These are phyloP conservation scores for Phialemoniopsis sp. DNA, from an alignment of 2,329 filamentous ascomycete species.

Conservation along the genomic window DNA sequence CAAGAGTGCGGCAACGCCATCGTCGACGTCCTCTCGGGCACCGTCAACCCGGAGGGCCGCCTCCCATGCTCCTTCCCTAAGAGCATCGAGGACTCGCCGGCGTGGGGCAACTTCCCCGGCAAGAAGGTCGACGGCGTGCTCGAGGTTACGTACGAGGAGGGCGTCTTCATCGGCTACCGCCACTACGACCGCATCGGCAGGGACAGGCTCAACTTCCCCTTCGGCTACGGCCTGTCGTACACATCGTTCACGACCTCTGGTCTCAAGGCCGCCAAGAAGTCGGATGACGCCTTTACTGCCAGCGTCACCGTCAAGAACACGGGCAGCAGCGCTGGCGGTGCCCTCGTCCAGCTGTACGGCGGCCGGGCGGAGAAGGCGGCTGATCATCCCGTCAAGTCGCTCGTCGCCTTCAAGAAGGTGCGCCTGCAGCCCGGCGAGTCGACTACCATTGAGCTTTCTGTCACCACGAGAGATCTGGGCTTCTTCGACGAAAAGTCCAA, in stretches of 20 bases:
- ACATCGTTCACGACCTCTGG: constrained; percentile 54
- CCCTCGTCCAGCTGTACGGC: background rate
- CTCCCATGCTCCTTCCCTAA: constrained; percentile 55
- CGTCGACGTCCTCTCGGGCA: constrained; percentile 56
- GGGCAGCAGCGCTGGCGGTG: background rate
- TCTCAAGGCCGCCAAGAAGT: constrained; percentile 45
- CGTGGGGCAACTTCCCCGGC: constrained; percentile 40
- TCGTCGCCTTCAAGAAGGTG: constrained; percentile 1
- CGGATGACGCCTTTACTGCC: constrained; percentile 5
- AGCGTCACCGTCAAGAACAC: constrained; percentile 1
- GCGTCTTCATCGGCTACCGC: constrained; percentile 59
- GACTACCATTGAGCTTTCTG: background rate
- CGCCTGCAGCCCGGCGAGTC: constrained; percentile 1
- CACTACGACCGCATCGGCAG: constrained; percentile 54
- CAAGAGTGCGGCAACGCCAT: constrained; percentile 61
- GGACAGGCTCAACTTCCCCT: constrained; percentile 40
- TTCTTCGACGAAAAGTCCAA: background rate
- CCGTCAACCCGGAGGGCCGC: constrained; percentile 56
- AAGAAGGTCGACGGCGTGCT: constrained; percentile 29
- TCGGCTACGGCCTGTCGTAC: constrained; percentile 7
- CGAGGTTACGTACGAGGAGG: constrained; percentile 31
- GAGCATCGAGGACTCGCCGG: constrained; percentile 54
- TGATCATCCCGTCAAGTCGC: constrained; percentile 1
- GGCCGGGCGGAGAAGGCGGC: background rate
- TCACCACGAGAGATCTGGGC: background rate